Conservation (phyloP, 2,329 filamentous ascomycete genomes). For the Dendrostoma leiphaemia region DNA sequence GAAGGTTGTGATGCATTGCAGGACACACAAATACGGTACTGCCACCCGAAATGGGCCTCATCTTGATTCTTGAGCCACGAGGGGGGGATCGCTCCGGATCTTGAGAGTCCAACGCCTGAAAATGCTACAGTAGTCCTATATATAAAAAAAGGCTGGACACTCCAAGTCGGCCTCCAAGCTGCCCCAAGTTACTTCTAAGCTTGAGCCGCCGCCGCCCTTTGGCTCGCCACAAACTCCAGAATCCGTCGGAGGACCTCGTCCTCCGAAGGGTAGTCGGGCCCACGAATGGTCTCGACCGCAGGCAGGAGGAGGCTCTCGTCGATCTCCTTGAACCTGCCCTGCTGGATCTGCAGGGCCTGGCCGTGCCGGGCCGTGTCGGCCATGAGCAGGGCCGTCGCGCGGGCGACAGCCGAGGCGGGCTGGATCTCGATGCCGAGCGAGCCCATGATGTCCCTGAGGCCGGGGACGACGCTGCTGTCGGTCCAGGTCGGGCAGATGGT, state of each 20-base stretch:
- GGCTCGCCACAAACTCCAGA: constrained; percentile 2
- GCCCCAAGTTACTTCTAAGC: too few relatives aligned
- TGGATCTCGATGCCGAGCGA: constrained; percentile 41
- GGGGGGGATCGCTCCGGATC: too few relatives aligned
- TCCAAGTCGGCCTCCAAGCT: too few relatives aligned
- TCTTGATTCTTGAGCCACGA: too few relatives aligned
- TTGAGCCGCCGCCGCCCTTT: too few relatives aligned
- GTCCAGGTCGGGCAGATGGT: constrained; percentile 56
- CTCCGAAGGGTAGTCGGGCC: constrained; percentile 31
- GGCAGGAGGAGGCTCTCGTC: constrained; percentile 44
- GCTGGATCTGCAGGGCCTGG: constrained; percentile 49
- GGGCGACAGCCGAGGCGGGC: constrained; percentile 44
- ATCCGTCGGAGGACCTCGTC: constrained; percentile 32
- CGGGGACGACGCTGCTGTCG: constrained; percentile 44
- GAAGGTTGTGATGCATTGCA: too few relatives aligned
- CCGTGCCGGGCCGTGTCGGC: constrained; percentile 45
- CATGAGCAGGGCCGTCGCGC: constrained; percentile 48
- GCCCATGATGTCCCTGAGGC: constrained; percentile 34
- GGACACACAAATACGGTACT: too few relatives aligned
- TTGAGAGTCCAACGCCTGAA: too few relatives aligned
- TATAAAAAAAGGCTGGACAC: too few relatives aligned
- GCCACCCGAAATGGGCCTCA: too few relatives aligned
- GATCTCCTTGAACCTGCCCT: constrained; percentile 50
- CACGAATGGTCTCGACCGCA: constrained; percentile 30
- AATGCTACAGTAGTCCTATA: too few relatives aligned